phyloP scores from a whole-genome alignment of 169 alveolate species.

The Cryptosporidium ubiquitum region DNA sequence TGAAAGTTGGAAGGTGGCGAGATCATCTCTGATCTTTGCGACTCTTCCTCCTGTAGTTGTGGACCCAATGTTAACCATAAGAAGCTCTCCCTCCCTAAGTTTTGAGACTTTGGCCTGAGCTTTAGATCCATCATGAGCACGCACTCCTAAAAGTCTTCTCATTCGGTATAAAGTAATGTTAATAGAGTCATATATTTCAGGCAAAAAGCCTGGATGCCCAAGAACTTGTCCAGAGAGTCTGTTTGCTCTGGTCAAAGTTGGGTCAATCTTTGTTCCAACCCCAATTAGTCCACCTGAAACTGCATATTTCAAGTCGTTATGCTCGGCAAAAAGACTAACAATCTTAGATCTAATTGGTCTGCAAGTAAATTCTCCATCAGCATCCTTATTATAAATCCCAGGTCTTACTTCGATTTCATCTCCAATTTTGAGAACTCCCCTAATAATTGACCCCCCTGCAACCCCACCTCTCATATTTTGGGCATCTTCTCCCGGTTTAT shows the following conservation, averaged over 20 bases:
- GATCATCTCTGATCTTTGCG: constrained; percentile 76
- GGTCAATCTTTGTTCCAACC: constrained; percentile 98
- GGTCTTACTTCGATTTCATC: constrained; percentile 98
- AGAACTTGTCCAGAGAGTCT: constrained; percentile 96
- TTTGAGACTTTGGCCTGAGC: constrained; percentile 91
- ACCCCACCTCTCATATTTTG: constrained; percentile 98
- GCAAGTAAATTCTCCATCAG: constrained; percentile 88
- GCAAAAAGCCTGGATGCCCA: constrained; percentile 95
- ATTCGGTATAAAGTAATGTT: constrained; percentile 84
- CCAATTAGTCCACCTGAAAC: constrained; percentile 97
- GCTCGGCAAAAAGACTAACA: constrained; percentile 96
- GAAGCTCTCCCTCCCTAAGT: constrained; percentile 95
- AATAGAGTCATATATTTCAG: constrained; percentile 94
- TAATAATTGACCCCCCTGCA: constrained; percentile 97
- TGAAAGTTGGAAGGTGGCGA: constrained; percentile 80
- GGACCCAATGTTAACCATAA: constrained; percentile 97
- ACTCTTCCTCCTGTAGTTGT: constrained; percentile 97
- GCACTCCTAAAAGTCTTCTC: constrained; percentile 91
- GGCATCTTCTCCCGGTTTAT: constrained; percentile 98
- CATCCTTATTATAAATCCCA: constrained; percentile 92
- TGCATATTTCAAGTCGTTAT: constrained; percentile 96
- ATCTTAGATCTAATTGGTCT: constrained; percentile 90
- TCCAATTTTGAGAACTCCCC: constrained; percentile 96
- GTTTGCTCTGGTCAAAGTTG: constrained; percentile 97
- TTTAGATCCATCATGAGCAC: constrained; percentile 87